Evolutionary conservation across 768 basidiomycete genomes (phyloP).

Genomic region (Russula dissimulans): DNA sequence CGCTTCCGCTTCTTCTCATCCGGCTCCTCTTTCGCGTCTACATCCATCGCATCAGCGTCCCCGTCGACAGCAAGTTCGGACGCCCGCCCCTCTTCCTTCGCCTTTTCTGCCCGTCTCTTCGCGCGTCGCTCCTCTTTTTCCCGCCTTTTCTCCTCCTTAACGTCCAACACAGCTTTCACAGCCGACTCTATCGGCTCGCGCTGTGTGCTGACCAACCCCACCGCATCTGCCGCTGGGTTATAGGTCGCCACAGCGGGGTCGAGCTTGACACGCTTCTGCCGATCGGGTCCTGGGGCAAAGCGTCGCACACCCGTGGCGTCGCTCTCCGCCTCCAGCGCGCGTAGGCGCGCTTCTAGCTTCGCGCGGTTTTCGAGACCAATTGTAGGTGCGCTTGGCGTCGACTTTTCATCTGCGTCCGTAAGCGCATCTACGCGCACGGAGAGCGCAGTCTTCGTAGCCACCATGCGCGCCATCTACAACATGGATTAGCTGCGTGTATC

Average conservation of each 20-base stretch:
- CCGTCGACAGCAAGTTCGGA: conserved; percentile 11
- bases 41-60: conserved; percentile 34
- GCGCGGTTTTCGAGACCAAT: conserved; percentile 90
- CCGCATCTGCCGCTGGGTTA: conserved; percentile 76
- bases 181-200: conserved; percentile 71
- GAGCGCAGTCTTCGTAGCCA: conserved; percentile 94
- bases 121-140: conserved; percentile 71
- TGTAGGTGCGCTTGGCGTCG: conserved; percentile 68
- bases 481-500: neutral
- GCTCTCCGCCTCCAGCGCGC: conserved; percentile 75
- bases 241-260: conserved; percentile 71
- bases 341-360: conserved; percentile 90
- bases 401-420: conserved; percentile 85
- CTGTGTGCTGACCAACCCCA: conserved; percentile 80
- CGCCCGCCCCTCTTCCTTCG: conserved; percentile 31
- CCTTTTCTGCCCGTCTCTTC: conserved; percentile 48
- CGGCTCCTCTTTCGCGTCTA: conserved; percentile 32
- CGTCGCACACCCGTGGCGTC: conserved; percentile 67
- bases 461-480: conserved; percentile 96
- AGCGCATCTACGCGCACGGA: conserved; percentile 98
- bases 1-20: conserved; percentile 32
- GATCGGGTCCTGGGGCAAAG: conserved; percentile 50
- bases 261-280: conserved; percentile 76
- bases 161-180: conserved; percentile 63
- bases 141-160: conserved; percentile 79